phyloP scores from a whole-genome alignment of 164 flowering plant species.

The Chimonanthus praecox region DNA sequence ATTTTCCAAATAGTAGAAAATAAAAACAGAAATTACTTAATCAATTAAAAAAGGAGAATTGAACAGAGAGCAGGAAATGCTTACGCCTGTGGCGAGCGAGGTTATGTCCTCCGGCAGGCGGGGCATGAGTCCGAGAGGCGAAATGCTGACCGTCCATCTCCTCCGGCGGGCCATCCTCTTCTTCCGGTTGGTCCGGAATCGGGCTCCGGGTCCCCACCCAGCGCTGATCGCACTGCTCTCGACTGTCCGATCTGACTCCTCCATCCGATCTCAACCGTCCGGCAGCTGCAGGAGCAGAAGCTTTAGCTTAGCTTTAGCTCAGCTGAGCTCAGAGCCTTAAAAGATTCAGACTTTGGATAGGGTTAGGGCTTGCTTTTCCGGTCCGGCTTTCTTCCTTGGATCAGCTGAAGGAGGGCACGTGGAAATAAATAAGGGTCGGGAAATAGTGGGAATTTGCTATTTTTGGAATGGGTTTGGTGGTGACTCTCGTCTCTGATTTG shows the following conservation, averaged over 20 bases:
- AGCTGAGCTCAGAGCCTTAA: background rate
- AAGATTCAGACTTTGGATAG: background rate
- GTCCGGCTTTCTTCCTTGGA: background rate
- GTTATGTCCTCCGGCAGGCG: background rate
- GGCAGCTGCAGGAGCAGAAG: background rate
- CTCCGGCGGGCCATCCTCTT: constrained; percentile 12
- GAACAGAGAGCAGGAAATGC: background rate
- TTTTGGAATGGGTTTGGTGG: constrained; percentile 6
- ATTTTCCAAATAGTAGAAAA: background rate
- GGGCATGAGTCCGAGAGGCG: background rate
- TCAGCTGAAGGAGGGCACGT: background rate
- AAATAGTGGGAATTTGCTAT: background rate
- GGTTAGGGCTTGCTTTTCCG: background rate
- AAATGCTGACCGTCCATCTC: constrained; percentile 1
- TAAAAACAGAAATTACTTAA: background rate
- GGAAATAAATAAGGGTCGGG: constrained; percentile 4
- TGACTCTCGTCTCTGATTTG: background rate
- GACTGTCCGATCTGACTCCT: constrained; percentile 1
- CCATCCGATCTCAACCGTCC: background rate
- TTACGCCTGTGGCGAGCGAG: background rate
- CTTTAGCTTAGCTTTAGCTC: background rate
- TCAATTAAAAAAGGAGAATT: background rate
- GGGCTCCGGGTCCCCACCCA: background rate
- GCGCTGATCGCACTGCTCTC: background rate
- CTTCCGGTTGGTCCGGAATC: constrained; percentile 4